A percentile compares a stretch with the other conserved stretches of the same genome.
Conservation (phyloP, 495 filamentous ascomycete genomes). For the Penicillium canescens region DNA sequence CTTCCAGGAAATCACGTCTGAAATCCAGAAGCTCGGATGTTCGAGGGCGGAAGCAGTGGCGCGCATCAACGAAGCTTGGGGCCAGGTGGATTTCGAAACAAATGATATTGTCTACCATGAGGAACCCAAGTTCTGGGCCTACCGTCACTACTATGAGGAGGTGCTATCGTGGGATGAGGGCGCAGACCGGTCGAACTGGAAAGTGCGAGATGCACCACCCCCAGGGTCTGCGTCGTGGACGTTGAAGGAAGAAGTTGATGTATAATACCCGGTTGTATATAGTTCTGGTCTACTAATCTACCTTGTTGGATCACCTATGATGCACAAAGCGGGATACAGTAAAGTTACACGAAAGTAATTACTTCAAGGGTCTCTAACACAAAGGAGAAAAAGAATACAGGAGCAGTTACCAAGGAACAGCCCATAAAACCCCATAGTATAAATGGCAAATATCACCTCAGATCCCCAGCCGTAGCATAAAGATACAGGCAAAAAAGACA, state of each 20-base stretch:
- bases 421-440: slow-evolving; percentile 23
- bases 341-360: slow-evolving; percentile 34
- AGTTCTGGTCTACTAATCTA: no score
- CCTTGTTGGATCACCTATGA: slow-evolving; percentile 3
- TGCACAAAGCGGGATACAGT: slow-evolving; percentile 9
- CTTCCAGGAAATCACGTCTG: not conserved
- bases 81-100: not conserved
- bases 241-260: not conserved
- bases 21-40: slow-evolving; percentile 1
- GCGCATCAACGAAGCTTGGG: not conserved
- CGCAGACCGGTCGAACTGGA: not conserved
- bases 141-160: not conserved
- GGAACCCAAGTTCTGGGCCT: not conserved
- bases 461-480: slow-evolving; percentile 14
- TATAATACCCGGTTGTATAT: no score
- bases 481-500: slow-evolving; percentile 18
- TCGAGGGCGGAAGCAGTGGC: not conserved
- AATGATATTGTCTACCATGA: not conserved
- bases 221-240: not conserved
- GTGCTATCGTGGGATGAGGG: not conserved
- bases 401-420: slow-evolving; percentile 21
- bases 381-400: slow-evolving; percentile 38
- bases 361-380: slow-evolving; percentile 36
- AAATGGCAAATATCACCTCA: slow-evolving; percentile 26
- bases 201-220: not conserved